Percentiles rank a stretch among this genome's conserved stretches.
Evolutionary conservation across 768 basidiomycete species (phyloP).

Genomic region (Tylopilus vinaceipallidus): DNA sequence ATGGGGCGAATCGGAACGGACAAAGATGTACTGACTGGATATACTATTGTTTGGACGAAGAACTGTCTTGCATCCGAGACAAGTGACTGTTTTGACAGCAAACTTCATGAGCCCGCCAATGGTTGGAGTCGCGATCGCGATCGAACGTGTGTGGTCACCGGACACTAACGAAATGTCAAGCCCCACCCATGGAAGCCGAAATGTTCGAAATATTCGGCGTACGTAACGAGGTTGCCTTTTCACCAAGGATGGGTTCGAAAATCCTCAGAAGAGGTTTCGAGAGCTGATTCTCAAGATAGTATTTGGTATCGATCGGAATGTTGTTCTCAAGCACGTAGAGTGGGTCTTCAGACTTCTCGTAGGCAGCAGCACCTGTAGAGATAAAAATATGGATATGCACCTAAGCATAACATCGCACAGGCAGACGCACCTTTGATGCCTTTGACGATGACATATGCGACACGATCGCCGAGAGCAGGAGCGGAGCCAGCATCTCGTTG

Average conservation of each 20-base stretch:
- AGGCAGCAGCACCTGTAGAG: constrained; percentile 84
- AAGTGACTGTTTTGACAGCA: constrained; percentile 92
- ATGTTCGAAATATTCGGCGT: constrained; percentile 34
- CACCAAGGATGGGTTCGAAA: constrained; percentile 96
- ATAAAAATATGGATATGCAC: background rate
- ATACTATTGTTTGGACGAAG: constrained; percentile 75
- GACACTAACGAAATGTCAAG: constrained; percentile 57
- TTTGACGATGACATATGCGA: constrained; percentile 98
- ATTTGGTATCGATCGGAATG: constrained; percentile 95
- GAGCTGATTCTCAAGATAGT: constrained; percentile 97
- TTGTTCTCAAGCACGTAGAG: constrained; percentile 97
- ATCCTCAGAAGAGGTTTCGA: constrained; percentile 97
- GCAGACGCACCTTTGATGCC: constrained; percentile 76
- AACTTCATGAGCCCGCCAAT: constrained; percentile 99
- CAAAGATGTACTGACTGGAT: constrained; percentile 44
- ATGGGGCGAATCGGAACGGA: background rate
- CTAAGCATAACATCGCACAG: background rate
- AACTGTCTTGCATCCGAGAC: constrained; percentile 93
- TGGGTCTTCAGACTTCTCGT: constrained; percentile 98
- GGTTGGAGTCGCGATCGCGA: constrained; percentile 95
- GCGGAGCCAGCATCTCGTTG: constrained; percentile 97
- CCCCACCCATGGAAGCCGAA: background rate
- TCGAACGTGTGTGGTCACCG: constrained; percentile 93
- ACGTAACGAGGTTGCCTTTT: constrained; percentile 84
- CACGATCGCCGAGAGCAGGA: constrained; percentile 96